phyloP scores from a whole-genome alignment of 75 land plant species.

The Cunninghamia lanceolata region DNA sequence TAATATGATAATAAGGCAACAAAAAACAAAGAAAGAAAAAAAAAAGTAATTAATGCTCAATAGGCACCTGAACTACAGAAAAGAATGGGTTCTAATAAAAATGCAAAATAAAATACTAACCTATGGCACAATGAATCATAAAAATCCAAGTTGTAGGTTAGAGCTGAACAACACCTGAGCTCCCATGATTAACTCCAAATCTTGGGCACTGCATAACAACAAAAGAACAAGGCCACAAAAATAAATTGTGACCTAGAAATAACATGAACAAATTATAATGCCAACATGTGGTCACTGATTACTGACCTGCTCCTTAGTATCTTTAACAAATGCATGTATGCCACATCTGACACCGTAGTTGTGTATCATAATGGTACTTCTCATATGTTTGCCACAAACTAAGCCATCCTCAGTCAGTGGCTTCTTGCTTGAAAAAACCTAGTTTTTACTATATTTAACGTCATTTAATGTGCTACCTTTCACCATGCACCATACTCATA shows the following conservation, averaged over 20 bases:
- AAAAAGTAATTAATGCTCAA: background rate
- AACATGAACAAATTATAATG: background rate
- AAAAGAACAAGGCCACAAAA: conserved; percentile 1
- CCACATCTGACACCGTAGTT: background rate
- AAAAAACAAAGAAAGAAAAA: background rate
- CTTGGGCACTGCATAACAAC: background rate
- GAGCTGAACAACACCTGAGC: conserved; percentile 3
- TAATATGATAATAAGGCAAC: background rate
- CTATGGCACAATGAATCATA: background rate
- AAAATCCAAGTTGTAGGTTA: background rate
- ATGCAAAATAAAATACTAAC: background rate
- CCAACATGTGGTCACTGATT: background rate
- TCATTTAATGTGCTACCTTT: background rate
- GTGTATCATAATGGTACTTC: background rate
- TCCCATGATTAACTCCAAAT: conserved; percentile 4
- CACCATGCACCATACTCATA: background rate
- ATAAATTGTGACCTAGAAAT: background rate
- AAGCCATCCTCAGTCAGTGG: background rate
- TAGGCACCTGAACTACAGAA: background rate
- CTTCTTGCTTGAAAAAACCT: background rate
- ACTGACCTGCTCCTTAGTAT: background rate
- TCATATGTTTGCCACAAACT: background rate
- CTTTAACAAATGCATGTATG: background rate
- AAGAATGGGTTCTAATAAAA: background rate
- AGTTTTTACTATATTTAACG: background rate